Base-by-base conservation (phyloP, 2,329 filamentous ascomycete species). In the Periconia sp. region DNA sequence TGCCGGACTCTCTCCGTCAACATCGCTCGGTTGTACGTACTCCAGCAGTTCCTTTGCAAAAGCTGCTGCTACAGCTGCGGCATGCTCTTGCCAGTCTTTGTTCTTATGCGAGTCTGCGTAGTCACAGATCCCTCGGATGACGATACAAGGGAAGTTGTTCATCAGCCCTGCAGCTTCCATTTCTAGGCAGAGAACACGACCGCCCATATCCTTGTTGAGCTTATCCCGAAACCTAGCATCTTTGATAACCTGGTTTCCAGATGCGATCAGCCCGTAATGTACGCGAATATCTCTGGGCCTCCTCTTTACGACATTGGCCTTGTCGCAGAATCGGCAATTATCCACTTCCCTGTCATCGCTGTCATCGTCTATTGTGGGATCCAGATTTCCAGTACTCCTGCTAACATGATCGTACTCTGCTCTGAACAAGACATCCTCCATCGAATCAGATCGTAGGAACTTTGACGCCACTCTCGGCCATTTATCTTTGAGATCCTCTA, bases 401-500 rank as follows among this genome's bases (percentile, higher is more conserved):
- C 64, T 63, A 18, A 64, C 51, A 13, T 43, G 19, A 6, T 10
- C 40, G 17, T 27, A 11, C 6, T 41, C 10, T 45, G 15, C 23
- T 11, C 9, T 37, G 27, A 19, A 45, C 45, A 41, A 1, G 13
- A 20, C 18, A 33, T 15, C 7, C 1, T 33, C 11, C 10, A 19
- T 8, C 15, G 13, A 40, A 41, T 42, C 13, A 52, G 49, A 8
- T 15, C 42, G 15, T 46, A 23, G 19, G 6, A 18, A 20, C 33
- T 42, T 35, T 8, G 43, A 15, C 35, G 20, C 23, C 66, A 71
- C 18, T 60, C 56, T 20, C 52, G 10, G 51, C 68, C 73, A 18
- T 65, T 65, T 35, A 50, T 55, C 30, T 50, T 67, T 40, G 58
- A 62, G 8, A 66, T 64, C 41, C 62, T 56, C 10, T 65, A 37